Evolutionary conservation across 108 stramenopile species (phyloP).

Genomic region (Cyclostephanos tholiformis): DNA sequence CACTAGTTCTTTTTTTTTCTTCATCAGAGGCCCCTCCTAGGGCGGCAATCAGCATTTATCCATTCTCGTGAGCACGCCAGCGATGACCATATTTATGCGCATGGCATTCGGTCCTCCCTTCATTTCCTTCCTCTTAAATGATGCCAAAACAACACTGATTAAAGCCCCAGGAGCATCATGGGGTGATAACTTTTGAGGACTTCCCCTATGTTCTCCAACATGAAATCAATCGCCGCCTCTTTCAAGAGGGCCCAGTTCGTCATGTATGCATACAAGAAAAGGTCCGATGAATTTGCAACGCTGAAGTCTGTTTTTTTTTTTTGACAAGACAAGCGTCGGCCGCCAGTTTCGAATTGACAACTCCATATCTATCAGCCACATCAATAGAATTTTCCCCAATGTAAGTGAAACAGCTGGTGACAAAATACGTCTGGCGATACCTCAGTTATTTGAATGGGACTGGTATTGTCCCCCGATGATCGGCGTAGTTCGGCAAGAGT

Average conservation of each 20-base stretch:
- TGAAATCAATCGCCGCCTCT: conserved; percentile 12
- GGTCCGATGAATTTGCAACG: background rate
- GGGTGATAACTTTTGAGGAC: background rate
- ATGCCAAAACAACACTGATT: background rate
- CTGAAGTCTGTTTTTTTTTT: background rate
- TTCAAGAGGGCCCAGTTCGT: background rate
- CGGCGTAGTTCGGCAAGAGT: too few relatives aligned
- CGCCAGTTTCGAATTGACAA: too few relatives aligned
- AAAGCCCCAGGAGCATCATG: background rate
- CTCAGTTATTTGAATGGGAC: too few relatives aligned
- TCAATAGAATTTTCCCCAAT: too few relatives aligned
- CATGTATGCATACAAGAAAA: background rate
- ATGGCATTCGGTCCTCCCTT: background rate
- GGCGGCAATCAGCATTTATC: conserved; percentile 11
- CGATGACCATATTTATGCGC: background rate
- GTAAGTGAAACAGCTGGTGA: too few relatives aligned
- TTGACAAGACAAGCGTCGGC: background rate
- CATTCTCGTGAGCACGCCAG: background rate
- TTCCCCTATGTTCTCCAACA: background rate
- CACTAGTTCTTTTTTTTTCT: background rate
- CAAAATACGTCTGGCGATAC: too few relatives aligned
- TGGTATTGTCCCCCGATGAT: too few relatives aligned
- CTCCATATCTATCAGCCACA: too few relatives aligned
- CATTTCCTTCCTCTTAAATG: background rate
- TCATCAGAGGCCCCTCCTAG: too few relatives aligned